Evolutionary conservation across 345 rosid genomes (phyloP), one percentile per base, ranked within the genome.

Genomic region (Gossypium sturtianum): DNA sequence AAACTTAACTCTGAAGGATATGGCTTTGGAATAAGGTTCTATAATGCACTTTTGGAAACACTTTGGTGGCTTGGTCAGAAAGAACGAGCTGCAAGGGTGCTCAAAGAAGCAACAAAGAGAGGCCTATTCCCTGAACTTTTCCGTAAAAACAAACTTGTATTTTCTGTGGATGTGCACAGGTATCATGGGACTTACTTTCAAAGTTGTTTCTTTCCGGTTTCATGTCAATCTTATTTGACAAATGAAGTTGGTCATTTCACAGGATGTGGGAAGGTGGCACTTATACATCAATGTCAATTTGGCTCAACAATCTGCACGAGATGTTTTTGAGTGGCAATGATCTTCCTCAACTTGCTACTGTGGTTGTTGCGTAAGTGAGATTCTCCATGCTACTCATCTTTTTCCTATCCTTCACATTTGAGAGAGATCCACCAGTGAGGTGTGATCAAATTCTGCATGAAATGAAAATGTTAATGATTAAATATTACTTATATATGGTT

Each of bases 41-140:
- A 92, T 80, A 94, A 91, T 77, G 86, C 98, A 15, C 90, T 94
- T 81, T 61, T 92, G 64, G 99, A 94, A 82, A 94, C 98, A 57
- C 94, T 91, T 72, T 94, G 99, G 99, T 91, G 97, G 94, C 80
- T 94, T 47, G 94, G 92, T 76, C 98, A 90, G 85, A 91, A 80
- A 84, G 90, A 89, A 82, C 88, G 98, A 47, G 95, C 97, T 59
- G 92, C 90, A 71, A 91, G 89, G 82, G 93, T 93, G 78, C 91
- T 95, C 41, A 78, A 74, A 52, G 98, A 92, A 79, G 96, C 96
- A 72, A 87, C 87, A 64, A 91, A 89, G 76, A 85, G 96, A 76
- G 97, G 96, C 51, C 88, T 89, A 70, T 94, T 91, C 80, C 98
- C 99, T 27, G 98, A 92, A 88, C 86, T 92, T 77, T 94, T 82